Conservation (phyloP, 2,329 filamentous ascomycete species). For the Colletotrichum endophyticum region DNA sequence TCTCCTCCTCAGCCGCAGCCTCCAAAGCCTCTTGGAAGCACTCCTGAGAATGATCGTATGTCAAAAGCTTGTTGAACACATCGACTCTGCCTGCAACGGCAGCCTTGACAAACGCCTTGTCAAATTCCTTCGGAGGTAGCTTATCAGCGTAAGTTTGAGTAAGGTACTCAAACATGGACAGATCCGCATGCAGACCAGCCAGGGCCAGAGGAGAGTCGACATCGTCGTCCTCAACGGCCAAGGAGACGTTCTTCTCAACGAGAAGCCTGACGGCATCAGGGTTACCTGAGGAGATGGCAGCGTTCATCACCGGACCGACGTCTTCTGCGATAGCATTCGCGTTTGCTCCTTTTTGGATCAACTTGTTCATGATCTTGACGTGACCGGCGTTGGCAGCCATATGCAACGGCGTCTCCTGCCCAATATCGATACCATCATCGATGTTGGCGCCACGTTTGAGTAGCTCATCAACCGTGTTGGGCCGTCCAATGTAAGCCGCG, state of each 20-base stretch:
- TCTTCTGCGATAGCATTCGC: slow-evolving; percentile 34
- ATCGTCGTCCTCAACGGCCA: slow-evolving; percentile 32
- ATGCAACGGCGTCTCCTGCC: slow-evolving; percentile 38
- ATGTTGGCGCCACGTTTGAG: slow-evolving; percentile 35
- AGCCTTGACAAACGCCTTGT: slow-evolving; percentile 41
- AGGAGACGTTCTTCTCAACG: slow-evolving; percentile 39
- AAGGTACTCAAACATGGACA: slow-evolving; percentile 45
- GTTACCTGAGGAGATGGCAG: slow-evolving; percentile 46
- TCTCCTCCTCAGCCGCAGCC: slow-evolving; percentile 32
- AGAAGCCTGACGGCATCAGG: slow-evolving; percentile 43
- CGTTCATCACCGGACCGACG: slow-evolving; percentile 40
- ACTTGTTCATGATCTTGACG: slow-evolving; percentile 43
- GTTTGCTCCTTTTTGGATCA: slow-evolving; percentile 40
- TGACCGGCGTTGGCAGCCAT: slow-evolving; percentile 43
- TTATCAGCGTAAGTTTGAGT: slow-evolving; percentile 42
- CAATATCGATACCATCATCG: slow-evolving; percentile 36
- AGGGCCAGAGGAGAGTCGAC: slow-evolving; percentile 39
- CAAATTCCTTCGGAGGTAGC: slow-evolving; percentile 41
- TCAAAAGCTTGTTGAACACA: slow-evolving; percentile 40
- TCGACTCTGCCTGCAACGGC: slow-evolving; percentile 42
- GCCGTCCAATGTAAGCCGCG: slow-evolving; percentile 31
- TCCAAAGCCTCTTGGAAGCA: slow-evolving; percentile 39
- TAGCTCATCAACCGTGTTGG: slow-evolving; percentile 40
- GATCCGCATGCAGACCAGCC: slow-evolving; percentile 40
- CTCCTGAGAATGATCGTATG: slow-evolving; percentile 34